Conservation (phyloP, 2,329 filamentous ascomycete genomes). For the Lasiodiplodia sp. region DNA sequence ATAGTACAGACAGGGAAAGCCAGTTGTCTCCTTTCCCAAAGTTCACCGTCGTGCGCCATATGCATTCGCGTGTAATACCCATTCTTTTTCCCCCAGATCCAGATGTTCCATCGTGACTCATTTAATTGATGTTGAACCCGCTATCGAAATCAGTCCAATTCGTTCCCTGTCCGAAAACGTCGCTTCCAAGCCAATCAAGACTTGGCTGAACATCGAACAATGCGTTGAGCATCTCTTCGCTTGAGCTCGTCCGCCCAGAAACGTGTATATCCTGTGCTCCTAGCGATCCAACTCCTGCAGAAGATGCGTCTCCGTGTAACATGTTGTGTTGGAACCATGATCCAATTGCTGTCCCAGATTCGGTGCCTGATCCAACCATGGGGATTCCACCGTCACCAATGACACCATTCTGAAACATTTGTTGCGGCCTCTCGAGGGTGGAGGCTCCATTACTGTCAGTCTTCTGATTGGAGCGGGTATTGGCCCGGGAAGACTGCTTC, state of each 20-base stretch:
- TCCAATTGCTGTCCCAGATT: background rate
- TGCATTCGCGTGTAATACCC: background rate
- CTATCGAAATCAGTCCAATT: slow-evolving; percentile 12
- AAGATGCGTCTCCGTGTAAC: background rate
- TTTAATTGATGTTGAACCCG: background rate
- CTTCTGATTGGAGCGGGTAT: background rate
- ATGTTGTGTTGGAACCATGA: slow-evolving; percentile 17
- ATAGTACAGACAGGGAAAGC: background rate
- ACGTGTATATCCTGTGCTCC: background rate
- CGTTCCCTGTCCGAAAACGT: slow-evolving; percentile 33
- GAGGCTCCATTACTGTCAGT: background rate
- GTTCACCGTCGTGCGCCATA: background rate
- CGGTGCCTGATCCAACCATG: background rate
- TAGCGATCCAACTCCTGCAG: background rate
- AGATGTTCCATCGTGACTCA: background rate
- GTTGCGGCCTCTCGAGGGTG: background rate
- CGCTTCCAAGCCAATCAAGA: slow-evolving; percentile 45
- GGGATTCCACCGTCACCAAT: background rate
- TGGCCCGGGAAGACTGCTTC: background rate
- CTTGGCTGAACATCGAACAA: slow-evolving; percentile 44
- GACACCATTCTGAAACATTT: background rate
- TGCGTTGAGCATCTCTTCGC: slow-evolving; percentile 46
- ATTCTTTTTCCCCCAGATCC: background rate
- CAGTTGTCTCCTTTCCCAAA: background rate
- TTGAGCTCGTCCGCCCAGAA: slow-evolving; percentile 26